Percentiles rank a stretch among this genome's conserved stretches.
phyloP scores from a whole-genome alignment of 495 filamentous ascomycete genomes.

The Talaromyces nanjingensis region DNA sequence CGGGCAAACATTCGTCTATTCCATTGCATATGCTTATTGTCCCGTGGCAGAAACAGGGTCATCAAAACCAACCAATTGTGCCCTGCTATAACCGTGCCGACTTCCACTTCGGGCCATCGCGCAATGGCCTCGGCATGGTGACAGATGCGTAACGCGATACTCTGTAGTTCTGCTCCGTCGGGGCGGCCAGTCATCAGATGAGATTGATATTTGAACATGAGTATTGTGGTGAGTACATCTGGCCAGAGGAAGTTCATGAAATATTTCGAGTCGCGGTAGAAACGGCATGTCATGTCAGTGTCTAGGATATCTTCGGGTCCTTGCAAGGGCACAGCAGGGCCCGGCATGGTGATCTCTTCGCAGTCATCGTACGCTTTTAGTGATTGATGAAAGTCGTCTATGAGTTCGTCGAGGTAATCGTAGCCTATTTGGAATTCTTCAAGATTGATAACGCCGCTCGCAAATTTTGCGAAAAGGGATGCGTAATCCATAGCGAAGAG shows the following conservation, averaged over 20 bases:
- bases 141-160: slow-evolving; percentile 61
- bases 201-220: slow-evolving; percentile 76
- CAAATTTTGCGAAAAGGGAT: slow-evolving; percentile 61
- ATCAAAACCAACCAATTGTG: slow-evolving; percentile 75
- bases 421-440: slow-evolving; percentile 61
- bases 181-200: slow-evolving; percentile 44
- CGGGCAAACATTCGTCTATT: slow-evolving; percentile 68
- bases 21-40: slow-evolving; percentile 73
- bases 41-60: slow-evolving; percentile 67
- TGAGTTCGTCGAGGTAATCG: slow-evolving; percentile 41
- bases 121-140: slow-evolving; percentile 73
- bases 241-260: slow-evolving; percentile 64
- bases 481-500: slow-evolving; percentile 77
- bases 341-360: slow-evolving; percentile 43
- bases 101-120: slow-evolving; percentile 61
- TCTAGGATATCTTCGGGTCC: slow-evolving; percentile 57
- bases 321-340: slow-evolving; percentile 32
- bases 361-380: slow-evolving; percentile 55
- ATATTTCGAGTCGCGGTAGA: slow-evolving; percentile 65
- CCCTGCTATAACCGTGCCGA: slow-evolving; percentile 55
- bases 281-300: slow-evolving; percentile 57
- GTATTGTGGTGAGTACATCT: slow-evolving; percentile 68
- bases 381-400: slow-evolving; percentile 49
- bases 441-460: slow-evolving; percentile 54
- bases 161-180: slow-evolving; percentile 44